A percentile compares a stretch with the other conserved stretches of the same genome.
Conservation (phyloP, 1,284 basidiomycete genomes). For the Amylostereum areolatum region DNA sequence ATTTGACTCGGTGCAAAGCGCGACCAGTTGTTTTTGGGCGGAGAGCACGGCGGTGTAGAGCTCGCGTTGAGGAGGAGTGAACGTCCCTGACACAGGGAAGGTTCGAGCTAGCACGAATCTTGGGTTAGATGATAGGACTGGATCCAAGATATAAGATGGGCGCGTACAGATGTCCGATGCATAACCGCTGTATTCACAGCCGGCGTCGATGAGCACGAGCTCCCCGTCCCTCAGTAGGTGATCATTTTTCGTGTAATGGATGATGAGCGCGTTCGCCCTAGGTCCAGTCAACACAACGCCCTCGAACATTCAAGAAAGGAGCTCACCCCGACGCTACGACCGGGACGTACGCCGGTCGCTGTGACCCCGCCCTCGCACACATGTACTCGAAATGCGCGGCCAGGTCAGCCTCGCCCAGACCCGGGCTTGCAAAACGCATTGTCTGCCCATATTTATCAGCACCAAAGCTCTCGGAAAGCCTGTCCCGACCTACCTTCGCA, state of each 20-base stretch:
- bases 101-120: no score
- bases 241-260: conserved; percentile 91
- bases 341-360: conserved; percentile 88
- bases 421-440: conserved; percentile 76
- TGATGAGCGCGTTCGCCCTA: conserved; percentile 83
- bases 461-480: no score
- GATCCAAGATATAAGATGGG: conserved; percentile 7
- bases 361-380: conserved; percentile 73
- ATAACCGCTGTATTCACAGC: conserved; percentile 89
- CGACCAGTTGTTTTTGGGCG: conserved; percentile 67
- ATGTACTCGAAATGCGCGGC: conserved; percentile 88
- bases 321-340: conserved; percentile 88
- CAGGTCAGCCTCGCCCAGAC: conserved; percentile 67
- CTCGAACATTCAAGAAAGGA: neutral
- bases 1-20: conserved; percentile 52
- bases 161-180: conserved; percentile 88
- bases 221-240: conserved; percentile 70
- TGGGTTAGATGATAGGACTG: conserved; percentile 5
- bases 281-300: neutral
- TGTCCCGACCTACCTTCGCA: no score
- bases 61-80: conserved; percentile 78
- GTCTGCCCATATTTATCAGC: no score
- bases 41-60: conserved; percentile 84
- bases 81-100: conserved; percentile 80
- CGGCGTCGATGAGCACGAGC: conserved; percentile 84